Evolutionary conservation across 768 basidiomycete species (phyloP), one percentile per base, ranked within the genome.

Genomic region (Mycena crocata): DNA sequence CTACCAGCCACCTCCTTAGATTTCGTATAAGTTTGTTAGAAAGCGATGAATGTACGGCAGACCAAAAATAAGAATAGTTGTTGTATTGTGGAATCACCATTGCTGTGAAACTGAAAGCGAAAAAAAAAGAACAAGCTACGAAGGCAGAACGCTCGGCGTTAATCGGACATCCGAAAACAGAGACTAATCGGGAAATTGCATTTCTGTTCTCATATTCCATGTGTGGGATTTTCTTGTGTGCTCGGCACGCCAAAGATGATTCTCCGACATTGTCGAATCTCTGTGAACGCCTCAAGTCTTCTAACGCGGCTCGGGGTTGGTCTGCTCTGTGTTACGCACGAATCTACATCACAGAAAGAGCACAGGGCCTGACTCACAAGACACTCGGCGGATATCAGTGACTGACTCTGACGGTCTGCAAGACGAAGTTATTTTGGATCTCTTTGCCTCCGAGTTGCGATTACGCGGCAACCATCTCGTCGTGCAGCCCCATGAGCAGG

Each of bases 361-460:
- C 57, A 26, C 66, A 93, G 92, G 92, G 31, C 92, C 92, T 21
- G 92, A 93, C 76, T 85, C 84, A 30, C 88, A 87, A 72, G 77
- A 78, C 52, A 71, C 73, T 9, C 73, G 77, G 28, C 72, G 64
- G 28, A 65, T 79, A 48, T 60, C 58, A 14, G 32, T 78, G 9
- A 35, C 67, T 56, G 67, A 50, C 31, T 46, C 65, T 40, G 59
- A 61, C 55, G 50, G 42, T 46, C 21, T 30, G 10, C 26, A 50
- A 34, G 26, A 28, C 13, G 37, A 54, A 26, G 48, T 84, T 8
- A 61, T 70, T n/a, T 72, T 88, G 24, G 81, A 86, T 21, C 89
- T 93, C 64, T 92, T 88, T 73, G 89, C 88, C 1, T 93, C 93
- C 0, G 93, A 95, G 73, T 84, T 96, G 57, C 85, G 87, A 59